Evolutionary conservation across 768 basidiomycete species (phyloP).

Genomic region (Mycena amicta): DNA sequence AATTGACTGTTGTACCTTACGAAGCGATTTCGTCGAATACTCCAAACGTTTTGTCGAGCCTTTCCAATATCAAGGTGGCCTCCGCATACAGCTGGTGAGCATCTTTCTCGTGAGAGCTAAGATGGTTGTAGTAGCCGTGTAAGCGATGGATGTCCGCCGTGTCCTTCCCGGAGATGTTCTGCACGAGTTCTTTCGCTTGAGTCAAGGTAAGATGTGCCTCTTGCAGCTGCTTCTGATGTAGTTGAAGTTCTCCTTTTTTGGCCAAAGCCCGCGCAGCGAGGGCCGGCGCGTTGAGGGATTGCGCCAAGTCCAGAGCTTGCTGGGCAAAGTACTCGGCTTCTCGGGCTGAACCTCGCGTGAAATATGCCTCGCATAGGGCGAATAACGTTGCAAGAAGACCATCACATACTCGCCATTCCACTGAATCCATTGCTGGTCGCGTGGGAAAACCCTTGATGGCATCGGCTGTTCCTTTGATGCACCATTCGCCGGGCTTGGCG

Average conservation of each 20-base stretch:
- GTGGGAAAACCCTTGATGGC: slow-evolving; percentile 31
- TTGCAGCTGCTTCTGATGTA: slow-evolving; percentile 61
- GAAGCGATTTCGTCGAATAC: slow-evolving; percentile 48
- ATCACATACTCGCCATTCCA: slow-evolving; percentile 80
- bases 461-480: slow-evolving; percentile 22
- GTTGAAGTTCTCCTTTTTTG: slow-evolving; percentile 67
- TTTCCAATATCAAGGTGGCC: slow-evolving; percentile 60
- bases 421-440: slow-evolving; percentile 47
- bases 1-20: slow-evolving; percentile 37
- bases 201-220: slow-evolving; percentile 59
- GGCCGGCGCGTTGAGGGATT: slow-evolving; percentile 65
- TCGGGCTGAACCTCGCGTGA: slow-evolving; percentile 75
- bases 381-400: slow-evolving; percentile 70
- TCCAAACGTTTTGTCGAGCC: slow-evolving; percentile 58
- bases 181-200: slow-evolving; percentile 48
- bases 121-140: slow-evolving; percentile 54
- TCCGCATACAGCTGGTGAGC: slow-evolving; percentile 57
- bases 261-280: slow-evolving; percentile 67
- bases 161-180: slow-evolving; percentile 55
- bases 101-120: slow-evolving; percentile 42
- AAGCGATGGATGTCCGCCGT: slow-evolving; percentile 60
- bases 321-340: slow-evolving; percentile 85
- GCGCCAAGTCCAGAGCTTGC: slow-evolving; percentile 75
- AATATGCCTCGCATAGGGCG: slow-evolving; percentile 64
- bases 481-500: slow-evolving; percentile 25